Conservation (phyloP, 805 yeast genomes). For the Hanseniaspora meyeri region DNA sequence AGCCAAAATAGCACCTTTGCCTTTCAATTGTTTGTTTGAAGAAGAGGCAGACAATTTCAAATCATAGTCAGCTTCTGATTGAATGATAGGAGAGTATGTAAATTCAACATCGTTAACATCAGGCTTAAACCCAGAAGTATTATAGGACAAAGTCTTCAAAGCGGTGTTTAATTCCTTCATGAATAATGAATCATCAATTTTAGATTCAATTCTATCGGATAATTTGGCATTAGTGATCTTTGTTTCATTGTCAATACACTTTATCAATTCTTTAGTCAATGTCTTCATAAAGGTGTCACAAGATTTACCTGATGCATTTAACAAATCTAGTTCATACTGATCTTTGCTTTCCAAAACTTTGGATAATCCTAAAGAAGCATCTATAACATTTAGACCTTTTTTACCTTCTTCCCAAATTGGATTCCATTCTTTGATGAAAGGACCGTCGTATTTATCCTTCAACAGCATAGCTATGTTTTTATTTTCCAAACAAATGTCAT, state of each 20-base stretch:
- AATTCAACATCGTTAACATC: conserved; percentile 73
- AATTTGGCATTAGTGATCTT: conserved; percentile 61
- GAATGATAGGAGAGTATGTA: conserved; percentile 86
- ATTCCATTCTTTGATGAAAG: conserved; percentile 73
- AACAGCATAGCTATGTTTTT: conserved; percentile 52
- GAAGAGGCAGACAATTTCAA: conserved; percentile 74
- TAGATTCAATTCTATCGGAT: conserved; percentile 64
- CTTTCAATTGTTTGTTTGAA: conserved; percentile 46
- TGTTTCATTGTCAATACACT: conserved; percentile 73
- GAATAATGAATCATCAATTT: conserved; percentile 68
- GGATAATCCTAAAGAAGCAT: conserved; percentile 43
- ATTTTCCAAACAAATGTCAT: conserved; percentile 24
- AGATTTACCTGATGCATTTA: conserved; percentile 62
- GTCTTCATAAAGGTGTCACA: conserved; percentile 68
- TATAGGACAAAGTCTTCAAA: conserved; percentile 24
- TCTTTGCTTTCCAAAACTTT: conserved; percentile 63
- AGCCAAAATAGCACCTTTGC: conserved; percentile 68
- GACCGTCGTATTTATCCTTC: conserved; percentile 72
- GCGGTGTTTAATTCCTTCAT: conserved; percentile 43
- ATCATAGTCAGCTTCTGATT: conserved; percentile 78
- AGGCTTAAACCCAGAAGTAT: conserved; percentile 44
- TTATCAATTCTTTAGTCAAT: conserved; percentile 79
- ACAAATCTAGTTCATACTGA: conserved; percentile 53
- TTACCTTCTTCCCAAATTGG: conserved; percentile 31
- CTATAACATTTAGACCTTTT: conserved; percentile 34